phyloP scores from a whole-genome alignment of 306 rosid species.

The Prosopis cineraria region DNA sequence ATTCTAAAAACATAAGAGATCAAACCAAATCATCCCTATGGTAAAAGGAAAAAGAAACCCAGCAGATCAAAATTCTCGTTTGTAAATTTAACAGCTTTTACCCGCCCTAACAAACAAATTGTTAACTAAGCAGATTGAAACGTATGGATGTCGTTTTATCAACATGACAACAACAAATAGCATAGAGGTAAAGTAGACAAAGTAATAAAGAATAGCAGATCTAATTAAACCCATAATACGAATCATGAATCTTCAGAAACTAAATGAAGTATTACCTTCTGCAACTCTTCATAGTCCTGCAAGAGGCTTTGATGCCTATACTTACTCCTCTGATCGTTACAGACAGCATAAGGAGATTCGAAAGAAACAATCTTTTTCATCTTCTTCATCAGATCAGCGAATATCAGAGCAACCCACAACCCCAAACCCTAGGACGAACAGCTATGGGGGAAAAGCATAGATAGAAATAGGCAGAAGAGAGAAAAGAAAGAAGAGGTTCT shows the following conservation, averaged over 20 bases:
- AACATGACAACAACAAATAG: constrained; percentile 1
- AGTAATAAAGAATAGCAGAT: constrained; percentile 50
- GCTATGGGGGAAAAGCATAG: constrained; percentile 13
- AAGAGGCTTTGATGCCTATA: constrained; percentile 81
- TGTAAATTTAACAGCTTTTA: not conserved
- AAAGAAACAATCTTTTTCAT: constrained; percentile 60
- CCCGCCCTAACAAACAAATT: constrained; percentile 24
- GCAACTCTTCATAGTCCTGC: constrained; percentile 79
- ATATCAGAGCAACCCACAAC: constrained; percentile 39
- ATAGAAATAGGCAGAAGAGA: constrained; percentile 27
- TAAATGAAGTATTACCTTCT: constrained; percentile 53
- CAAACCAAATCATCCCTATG: not conserved
- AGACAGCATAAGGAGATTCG: constrained; percentile 47
- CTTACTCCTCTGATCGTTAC: constrained; percentile 57
- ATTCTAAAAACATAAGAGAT: not conserved
- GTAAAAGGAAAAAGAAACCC: not conserved
- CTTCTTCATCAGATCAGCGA: constrained; percentile 71
- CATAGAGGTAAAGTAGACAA: constrained; percentile 21
- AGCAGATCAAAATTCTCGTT: constrained; percentile 30
- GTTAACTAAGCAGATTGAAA: not conserved
- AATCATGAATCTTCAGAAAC: constrained; percentile 24
- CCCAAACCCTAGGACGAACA: constrained; percentile 10
- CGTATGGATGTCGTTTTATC: constrained; percentile 29
- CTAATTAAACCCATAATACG: constrained; percentile 37
- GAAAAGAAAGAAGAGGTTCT: constrained; percentile 41